These are phyloP conservation scores for Lomentospora prolificans DNA, from an alignment of 2,329 filamentous ascomycete genomes.

Conservation along the genomic window DNA sequence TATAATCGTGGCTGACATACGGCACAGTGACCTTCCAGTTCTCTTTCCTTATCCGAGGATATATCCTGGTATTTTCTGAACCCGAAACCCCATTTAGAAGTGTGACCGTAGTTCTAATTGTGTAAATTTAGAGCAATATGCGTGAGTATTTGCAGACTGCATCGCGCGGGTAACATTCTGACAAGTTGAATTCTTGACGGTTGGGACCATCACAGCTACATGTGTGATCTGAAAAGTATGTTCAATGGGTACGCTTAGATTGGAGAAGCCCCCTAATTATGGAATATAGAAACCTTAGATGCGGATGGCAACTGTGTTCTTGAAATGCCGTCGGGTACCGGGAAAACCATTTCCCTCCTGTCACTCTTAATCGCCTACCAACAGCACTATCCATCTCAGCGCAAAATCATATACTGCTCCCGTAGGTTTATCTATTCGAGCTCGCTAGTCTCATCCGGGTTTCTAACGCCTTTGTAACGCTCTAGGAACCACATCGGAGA, in stretches of 20 bases:
- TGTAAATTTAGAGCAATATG: slow-evolving; percentile 39
- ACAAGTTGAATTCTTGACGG: too few relatives aligned
- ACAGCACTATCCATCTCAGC: slow-evolving; percentile 80
- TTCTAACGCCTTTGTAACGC: not conserved
- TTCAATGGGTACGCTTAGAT: not conserved
- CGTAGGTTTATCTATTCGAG: slow-evolving; percentile 35
- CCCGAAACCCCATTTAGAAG: slow-evolving; percentile 50
- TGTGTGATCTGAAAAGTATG: slow-evolving; percentile 48
- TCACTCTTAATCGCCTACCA: slow-evolving; percentile 97
- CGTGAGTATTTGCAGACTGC: slow-evolving; percentile 31
- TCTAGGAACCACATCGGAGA: slow-evolving; percentile 90
- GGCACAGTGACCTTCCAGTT: slow-evolving; percentile 41
- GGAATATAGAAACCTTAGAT: slow-evolving; percentile 62
- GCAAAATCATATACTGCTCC: slow-evolving; percentile 97
- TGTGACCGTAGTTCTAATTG: slow-evolving; percentile 47
- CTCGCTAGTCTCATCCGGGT: not conserved
- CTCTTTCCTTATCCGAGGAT: slow-evolving; percentile 51
- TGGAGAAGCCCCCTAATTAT: slow-evolving; percentile 9
- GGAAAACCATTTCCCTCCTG: slow-evolving; percentile 90
- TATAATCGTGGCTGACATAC: not conserved
- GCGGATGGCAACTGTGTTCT: slow-evolving; percentile 89
- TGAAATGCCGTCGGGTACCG: slow-evolving; percentile 98
- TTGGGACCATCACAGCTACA: slow-evolving; percentile 31
- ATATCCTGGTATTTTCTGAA: slow-evolving; percentile 41
- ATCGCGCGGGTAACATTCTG: too few relatives aligned